phyloP scores from a whole-genome alignment of 345 rosid genomes.

The Salix caprea region DNA sequence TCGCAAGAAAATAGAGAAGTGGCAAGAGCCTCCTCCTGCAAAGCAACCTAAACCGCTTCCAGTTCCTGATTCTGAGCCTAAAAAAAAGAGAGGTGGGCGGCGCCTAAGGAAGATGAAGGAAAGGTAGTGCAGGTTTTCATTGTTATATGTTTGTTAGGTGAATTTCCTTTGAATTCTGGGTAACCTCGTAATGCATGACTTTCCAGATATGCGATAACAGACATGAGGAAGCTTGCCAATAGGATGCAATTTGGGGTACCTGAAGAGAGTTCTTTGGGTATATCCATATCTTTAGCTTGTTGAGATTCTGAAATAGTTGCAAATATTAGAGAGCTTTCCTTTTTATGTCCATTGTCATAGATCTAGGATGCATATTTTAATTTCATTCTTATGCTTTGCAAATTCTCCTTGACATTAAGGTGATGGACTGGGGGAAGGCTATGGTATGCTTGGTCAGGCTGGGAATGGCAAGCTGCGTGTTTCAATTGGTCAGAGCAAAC shows the following conservation, averaged over 20 bases:
- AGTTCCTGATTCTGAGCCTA: conserved; percentile 98
- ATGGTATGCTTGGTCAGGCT: conserved; percentile 99
- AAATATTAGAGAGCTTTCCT: background rate
- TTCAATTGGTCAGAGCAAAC: conserved; percentile 81
- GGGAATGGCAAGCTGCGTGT: conserved; percentile 95
- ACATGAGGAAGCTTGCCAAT: conserved; percentile 94
- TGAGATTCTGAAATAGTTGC: background rate
- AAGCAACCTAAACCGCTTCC: conserved; percentile 98
- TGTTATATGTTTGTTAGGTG: background rate
- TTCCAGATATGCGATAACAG: conserved; percentile 86
- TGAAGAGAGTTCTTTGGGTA: conserved; percentile 96
- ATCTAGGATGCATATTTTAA: background rate
- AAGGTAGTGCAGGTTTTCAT: conserved; percentile 38
- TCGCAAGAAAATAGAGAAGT: conserved; percentile 83
- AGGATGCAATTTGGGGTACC: conserved; percentile 96
- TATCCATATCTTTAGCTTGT: background rate
- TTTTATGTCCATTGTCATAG: background rate
- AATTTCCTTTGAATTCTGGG: background rate
- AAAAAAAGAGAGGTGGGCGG: conserved; percentile 95
- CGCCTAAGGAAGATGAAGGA: conserved; percentile 96
- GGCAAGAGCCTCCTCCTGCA: conserved; percentile 99
- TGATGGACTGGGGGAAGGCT: conserved; percentile 97
- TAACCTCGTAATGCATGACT: conserved; percentile 2
- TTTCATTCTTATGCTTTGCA: background rate
- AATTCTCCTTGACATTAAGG: conserved; percentile 40